Conservation (phyloP, 2,329 filamentous ascomycete species). For the Sordariomycetes sp. region DNA sequence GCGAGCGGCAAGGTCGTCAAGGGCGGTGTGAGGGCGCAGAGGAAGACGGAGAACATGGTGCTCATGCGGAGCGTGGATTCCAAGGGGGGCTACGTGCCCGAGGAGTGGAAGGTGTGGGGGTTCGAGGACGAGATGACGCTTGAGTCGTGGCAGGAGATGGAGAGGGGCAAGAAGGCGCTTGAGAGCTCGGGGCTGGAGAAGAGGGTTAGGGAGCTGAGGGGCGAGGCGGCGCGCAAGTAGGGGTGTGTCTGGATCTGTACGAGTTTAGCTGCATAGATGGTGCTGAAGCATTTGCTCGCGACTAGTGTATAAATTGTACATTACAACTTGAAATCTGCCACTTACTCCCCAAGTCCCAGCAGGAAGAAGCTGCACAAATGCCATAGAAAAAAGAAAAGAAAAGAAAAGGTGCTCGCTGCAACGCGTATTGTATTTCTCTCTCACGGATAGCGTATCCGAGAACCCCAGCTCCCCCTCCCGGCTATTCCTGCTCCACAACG, state of each 20-base stretch:
- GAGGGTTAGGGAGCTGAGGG: conserved; percentile 9
- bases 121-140: conserved; percentile 41
- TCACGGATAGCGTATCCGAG: too few relatives aligned
- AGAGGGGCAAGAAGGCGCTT: conserved; percentile 18
- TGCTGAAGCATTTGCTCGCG: neutral
- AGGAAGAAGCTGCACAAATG: too few relatives aligned
- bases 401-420: too few relatives aligned
- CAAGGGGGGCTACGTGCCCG: conserved; percentile 26
- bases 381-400: too few relatives aligned
- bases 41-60: conserved; percentile 52
- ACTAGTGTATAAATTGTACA: neutral
- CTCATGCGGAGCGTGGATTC: conserved; percentile 34
- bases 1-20: conserved; percentile 24
- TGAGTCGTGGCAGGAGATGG: conserved; percentile 17
- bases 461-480: too few relatives aligned
- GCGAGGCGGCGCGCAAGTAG: conserved; percentile 5
- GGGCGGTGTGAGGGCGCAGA: conserved; percentile 33
- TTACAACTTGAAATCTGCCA: too few relatives aligned
- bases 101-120: conserved; percentile 53
- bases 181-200: conserved; percentile 9
- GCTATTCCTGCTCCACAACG: too few relatives aligned
- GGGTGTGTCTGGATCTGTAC: neutral
- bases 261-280: neutral
- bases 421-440: too few relatives aligned
- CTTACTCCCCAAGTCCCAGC: too few relatives aligned